phyloP scores from a whole-genome alignment of 2,329 filamentous ascomycete genomes.

The Penicillium sp. region DNA sequence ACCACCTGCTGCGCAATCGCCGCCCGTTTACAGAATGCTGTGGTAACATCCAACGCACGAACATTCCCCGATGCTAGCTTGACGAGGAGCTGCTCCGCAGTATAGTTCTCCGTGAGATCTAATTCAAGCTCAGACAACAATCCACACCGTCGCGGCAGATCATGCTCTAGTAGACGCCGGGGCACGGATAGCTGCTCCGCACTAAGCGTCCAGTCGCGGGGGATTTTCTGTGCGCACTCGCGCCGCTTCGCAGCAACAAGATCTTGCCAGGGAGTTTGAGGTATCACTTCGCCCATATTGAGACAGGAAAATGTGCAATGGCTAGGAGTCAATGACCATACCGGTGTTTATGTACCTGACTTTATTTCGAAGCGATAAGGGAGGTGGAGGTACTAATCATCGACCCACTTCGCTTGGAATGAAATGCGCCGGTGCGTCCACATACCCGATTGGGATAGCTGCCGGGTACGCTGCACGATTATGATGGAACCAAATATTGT shows the following conservation, averaged over 20 bases:
- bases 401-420: background rate
- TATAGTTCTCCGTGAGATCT: slow-evolving; percentile 43
- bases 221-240: slow-evolving; percentile 32
- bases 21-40: slow-evolving; percentile 42
- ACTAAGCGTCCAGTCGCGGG: slow-evolving; percentile 33
- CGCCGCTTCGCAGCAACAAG: slow-evolving; percentile 27
- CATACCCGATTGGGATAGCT: slow-evolving; percentile 16
- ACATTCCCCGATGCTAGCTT: slow-evolving; percentile 20
- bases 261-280: slow-evolving; percentile 16
- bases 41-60: slow-evolving; percentile 23
- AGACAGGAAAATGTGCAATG: background rate
- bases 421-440: slow-evolving; percentile 9
- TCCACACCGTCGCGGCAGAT: slow-evolving; percentile 34
- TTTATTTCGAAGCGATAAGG: background rate
- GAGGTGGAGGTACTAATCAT: background rate
- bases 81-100: slow-evolving; percentile 18
- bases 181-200: slow-evolving; percentile 6
- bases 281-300: slow-evolving; percentile 5
- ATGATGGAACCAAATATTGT: background rate
- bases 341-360: background rate
- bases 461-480: background rate
- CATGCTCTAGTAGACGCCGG: slow-evolving; percentile 20
- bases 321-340: background rate
- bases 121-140: slow-evolving; percentile 48
- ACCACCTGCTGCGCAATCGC: slow-evolving; percentile 40